Conservation (phyloP, 2,329 filamentous ascomycete species). For the Byssoonygena ceratinophila region DNA sequence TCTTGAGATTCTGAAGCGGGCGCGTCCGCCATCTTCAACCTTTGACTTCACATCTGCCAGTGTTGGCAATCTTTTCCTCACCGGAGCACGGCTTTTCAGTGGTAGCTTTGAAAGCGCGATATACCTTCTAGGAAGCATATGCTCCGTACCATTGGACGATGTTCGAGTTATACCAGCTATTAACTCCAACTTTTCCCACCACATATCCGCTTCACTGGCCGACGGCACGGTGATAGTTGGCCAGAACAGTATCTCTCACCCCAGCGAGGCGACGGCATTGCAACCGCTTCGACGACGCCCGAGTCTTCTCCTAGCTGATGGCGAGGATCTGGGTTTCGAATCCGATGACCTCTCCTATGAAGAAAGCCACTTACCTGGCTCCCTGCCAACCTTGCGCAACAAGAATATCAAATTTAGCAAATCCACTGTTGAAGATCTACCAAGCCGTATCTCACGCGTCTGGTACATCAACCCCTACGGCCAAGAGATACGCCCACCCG, state of each 20-base stretch:
- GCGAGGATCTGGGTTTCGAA: constrained; percentile 24
- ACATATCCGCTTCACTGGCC: constrained; percentile 73
- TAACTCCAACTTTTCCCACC: constrained; percentile 89
- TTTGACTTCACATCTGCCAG: constrained; percentile 70
- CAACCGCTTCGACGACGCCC: constrained; percentile 25
- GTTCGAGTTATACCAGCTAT: constrained; percentile 78
- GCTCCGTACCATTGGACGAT: constrained; percentile 60
- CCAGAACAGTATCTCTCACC: constrained; percentile 87
- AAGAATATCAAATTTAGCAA: constrained; percentile 79
- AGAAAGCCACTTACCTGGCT: constrained; percentile 46
- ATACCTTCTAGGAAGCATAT: constrained; percentile 77
- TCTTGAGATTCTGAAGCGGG: constrained; percentile 66
- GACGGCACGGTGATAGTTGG: constrained; percentile 73
- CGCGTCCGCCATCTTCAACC: constrained; percentile 55
- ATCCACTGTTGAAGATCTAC: constrained; percentile 64
- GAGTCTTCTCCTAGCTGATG: constrained; percentile 28
- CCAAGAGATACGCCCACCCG: constrained; percentile 79
- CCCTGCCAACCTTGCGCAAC: constrained; percentile 64
- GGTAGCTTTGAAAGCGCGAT: constrained; percentile 89
- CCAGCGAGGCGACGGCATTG: constrained; percentile 53
- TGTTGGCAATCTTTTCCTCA: constrained; percentile 69
- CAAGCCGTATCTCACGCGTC: constrained; percentile 64
- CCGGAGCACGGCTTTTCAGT: constrained; percentile 78
- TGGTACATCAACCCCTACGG: constrained; percentile 99
- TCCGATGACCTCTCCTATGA: constrained; percentile 28